These are phyloP conservation scores for Cicer judaicum DNA, from an alignment of 306 rosid genomes.

Conservation along the genomic window DNA sequence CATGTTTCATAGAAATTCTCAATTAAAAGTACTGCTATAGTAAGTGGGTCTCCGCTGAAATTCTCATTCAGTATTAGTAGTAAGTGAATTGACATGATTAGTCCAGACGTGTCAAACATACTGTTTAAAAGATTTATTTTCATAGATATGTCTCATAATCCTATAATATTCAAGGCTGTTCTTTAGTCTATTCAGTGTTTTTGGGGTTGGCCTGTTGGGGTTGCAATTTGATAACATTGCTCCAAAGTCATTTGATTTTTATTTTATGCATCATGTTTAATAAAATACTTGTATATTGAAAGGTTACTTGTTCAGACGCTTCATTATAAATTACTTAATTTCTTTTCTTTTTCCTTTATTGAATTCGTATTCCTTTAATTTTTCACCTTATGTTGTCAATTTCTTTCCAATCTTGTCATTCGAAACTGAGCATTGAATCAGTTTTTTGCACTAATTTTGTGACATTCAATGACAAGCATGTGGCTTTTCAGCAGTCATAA, in stretches of 20 bases:
- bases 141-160: conserved; percentile 4
- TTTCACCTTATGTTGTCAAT: neutral
- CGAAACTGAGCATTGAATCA: conserved; percentile 4
- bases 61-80: neutral
- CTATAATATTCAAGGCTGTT: neutral
- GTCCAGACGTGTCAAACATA: neutral
- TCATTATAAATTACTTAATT: neutral
- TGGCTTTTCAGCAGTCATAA: neutral
- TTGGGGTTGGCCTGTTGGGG: neutral
- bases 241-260: neutral
- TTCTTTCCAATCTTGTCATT: conserved; percentile 9
- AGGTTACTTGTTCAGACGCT: conserved; percentile 4
- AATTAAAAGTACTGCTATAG: neutral
- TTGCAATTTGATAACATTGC: neutral
- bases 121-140: neutral
- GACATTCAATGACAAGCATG: neutral
- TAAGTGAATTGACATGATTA: conserved; percentile 8
- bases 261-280: neutral
- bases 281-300: neutral
- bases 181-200: conserved; percentile 7
- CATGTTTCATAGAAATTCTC: too few species aligned
- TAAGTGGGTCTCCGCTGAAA: neutral
- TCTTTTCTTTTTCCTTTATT: neutral
- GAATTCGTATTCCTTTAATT: neutral
- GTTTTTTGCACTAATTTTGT: neutral